Evolutionary conservation across 2,329 filamentous ascomycete genomes (phyloP), one percentile per base, ranked within the genome.

Genomic region (Colletotrichum sansevieriae): DNA sequence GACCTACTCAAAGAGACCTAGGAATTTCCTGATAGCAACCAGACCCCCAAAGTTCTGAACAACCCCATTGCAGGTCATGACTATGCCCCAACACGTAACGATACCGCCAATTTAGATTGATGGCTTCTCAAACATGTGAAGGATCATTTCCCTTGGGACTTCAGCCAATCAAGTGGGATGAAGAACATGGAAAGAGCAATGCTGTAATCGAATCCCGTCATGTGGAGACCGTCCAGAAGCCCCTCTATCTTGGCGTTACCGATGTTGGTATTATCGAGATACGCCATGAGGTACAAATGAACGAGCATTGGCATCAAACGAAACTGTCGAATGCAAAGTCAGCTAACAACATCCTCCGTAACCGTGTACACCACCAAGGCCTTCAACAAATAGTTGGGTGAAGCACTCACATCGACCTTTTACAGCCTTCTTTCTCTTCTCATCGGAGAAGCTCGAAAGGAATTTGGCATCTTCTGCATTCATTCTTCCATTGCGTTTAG

Each of bases 121-220:
- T 0, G 83, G 83, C 25, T 78, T 78, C 47, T 82, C 78, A 61
- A 80, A 78, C 66, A 73, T 74, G 66, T 73, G 76, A 9, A 83
- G 75, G 1, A 82, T 60, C 73, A 82, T 78, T 65, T 83, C 82
- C 59, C 78, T 81, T 0, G 79, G 80, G 0, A 80, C 74, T 56
- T 83, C 78, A 52, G 71, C 71, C n/a, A 74, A 44, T 10, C 89
- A 74, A 91, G 91, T 4, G 84, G 84, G 72, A 91, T 83, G 73
- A 90, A 91, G 77, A 90, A 90, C 61, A 87, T 75, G 2, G 86
- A 88, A 1, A 91, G 80, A 2, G 90, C 82, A 7, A 79, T 78
- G 70, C 91, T 90, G 79, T 89, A 91, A 68, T 89, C 86, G 68
- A 88, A 85, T 39, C 83, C 82, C 11, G 73, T 78, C 51, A 90